Percentiles rank a stretch among this genome's conserved stretches.
Conservation (phyloP, 441 rosid genomes). For the Pelargonium australe region DNA sequence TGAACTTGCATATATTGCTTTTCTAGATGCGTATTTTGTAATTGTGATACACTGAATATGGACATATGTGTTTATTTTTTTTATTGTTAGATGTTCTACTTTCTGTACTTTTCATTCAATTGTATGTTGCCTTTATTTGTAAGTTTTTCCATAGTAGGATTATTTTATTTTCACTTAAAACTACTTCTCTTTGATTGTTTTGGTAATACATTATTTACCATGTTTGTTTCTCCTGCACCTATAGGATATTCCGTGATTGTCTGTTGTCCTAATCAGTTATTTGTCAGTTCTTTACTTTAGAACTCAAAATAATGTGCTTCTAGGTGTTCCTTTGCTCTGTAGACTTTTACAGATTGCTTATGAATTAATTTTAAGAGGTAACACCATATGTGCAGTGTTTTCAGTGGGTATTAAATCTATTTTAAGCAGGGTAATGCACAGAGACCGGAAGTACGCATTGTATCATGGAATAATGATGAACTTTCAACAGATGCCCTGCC, state of each 20-base stretch:
- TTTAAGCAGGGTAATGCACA: conserved; percentile 85
- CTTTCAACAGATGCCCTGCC: conserved; percentile 96
- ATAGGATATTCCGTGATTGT: neutral
- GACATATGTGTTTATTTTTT: too few species aligned
- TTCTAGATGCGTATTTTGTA: neutral
- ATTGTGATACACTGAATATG: too few species aligned
- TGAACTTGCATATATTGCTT: neutral
- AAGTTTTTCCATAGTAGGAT: neutral
- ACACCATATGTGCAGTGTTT: conserved; percentile 12
- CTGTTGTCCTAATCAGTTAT: neutral
- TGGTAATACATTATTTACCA: neutral
- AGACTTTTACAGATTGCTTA: neutral
- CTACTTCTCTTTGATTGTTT: neutral
- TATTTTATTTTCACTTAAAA: neutral
- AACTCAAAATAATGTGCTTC: neutral
- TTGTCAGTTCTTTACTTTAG: neutral
- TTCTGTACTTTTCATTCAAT: neutral
- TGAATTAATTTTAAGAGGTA: conserved; percentile 1
- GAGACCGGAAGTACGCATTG: conserved; percentile 88
- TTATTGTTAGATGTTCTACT: neutral
- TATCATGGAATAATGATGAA: conserved; percentile 95
- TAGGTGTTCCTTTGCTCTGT: conserved; percentile 8
- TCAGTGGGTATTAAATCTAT: conserved; percentile 13
- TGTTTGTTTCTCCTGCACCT: neutral
- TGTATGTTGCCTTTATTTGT: neutral